Percentiles rank a stretch among this genome's conserved stretches.
Conservation (phyloP, 768 basidiomycete genomes). For the Strobilomyces dryophilus region DNA sequence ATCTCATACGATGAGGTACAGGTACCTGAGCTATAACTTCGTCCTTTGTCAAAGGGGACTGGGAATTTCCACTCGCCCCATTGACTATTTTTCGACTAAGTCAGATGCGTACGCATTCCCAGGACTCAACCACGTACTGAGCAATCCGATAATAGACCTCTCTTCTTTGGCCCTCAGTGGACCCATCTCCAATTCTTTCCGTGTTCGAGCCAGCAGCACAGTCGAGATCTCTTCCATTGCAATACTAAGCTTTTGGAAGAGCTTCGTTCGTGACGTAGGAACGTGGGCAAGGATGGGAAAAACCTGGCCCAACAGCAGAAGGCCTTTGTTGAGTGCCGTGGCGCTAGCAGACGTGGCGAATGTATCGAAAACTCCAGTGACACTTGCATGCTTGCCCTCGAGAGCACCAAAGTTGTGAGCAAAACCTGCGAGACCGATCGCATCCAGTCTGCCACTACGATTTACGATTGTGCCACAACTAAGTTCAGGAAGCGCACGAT, state of each 20-base stretch:
- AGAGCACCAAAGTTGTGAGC: slow-evolving; percentile 54
- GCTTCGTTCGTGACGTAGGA: slow-evolving; percentile 33
- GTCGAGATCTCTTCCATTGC: slow-evolving; percentile 39
- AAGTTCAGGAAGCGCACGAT: slow-evolving; percentile 20
- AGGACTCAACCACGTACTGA: slow-evolving; percentile 10
- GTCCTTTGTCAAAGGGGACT: slow-evolving; percentile 20
- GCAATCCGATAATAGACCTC: slow-evolving; percentile 23
- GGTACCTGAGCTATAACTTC: slow-evolving; percentile 27
- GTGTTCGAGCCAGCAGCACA: slow-evolving; percentile 34
- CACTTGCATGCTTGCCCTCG: slow-evolving; percentile 41
- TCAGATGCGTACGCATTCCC: not conserved
- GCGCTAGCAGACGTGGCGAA: slow-evolving; percentile 21
- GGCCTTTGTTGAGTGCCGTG: slow-evolving; percentile 25
- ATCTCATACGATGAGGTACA: not conserved
- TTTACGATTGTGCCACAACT: not conserved
- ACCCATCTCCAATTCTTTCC: slow-evolving; percentile 29
- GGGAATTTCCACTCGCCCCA: slow-evolving; percentile 27
- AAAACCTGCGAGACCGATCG: slow-evolving; percentile 56
- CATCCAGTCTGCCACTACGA: slow-evolving; percentile 42
- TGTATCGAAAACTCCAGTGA: slow-evolving; percentile 40
- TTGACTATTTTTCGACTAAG: slow-evolving; percentile 28
- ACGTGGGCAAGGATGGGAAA: slow-evolving; percentile 36
- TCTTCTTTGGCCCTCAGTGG: slow-evolving; percentile 21
- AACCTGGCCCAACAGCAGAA: slow-evolving; percentile 35
- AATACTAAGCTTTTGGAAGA: slow-evolving; percentile 29